Evolutionary conservation across 139 green algal genomes (phyloP).

Genomic region (Haematococcus lacustris): DNA sequence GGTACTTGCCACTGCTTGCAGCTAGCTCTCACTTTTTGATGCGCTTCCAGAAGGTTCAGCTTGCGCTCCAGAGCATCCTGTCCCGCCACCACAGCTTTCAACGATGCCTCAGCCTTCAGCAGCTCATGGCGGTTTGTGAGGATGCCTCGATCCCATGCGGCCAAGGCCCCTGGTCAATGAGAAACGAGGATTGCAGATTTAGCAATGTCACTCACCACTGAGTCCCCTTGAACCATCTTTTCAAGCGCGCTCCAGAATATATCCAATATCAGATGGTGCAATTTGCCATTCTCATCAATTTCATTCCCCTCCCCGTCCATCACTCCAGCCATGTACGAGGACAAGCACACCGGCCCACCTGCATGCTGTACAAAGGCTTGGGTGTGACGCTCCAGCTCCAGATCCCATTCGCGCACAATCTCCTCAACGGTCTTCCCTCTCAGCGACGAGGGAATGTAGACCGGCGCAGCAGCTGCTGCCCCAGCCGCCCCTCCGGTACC

Average conservation of each 20-base stretch:
- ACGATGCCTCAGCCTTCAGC: constrained; percentile 61
- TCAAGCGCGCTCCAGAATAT: not conserved
- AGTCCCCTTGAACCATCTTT: not conserved
- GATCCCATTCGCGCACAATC: constrained; percentile 40
- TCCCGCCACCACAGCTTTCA: constrained; percentile 44
- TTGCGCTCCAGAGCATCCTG: constrained; percentile 75
- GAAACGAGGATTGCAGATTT: not conserved
- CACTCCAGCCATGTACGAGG: constrained; percentile 26
- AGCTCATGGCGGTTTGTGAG: constrained; percentile 68
- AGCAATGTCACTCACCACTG: not conserved
- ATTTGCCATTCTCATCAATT: constrained; percentile 64
- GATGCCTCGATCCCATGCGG: constrained; percentile 77
- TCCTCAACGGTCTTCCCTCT: constrained; percentile 20
- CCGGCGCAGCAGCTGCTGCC: not conserved
- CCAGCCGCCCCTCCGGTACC: not conserved
- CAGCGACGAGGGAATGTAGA: constrained; percentile 2
- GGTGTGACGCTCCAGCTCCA: constrained; percentile 75
- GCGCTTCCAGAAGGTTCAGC: constrained; percentile 78
- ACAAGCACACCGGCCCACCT: not conserved
- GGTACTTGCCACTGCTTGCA: not conserved
- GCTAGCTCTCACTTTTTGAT: constrained; percentile 56
- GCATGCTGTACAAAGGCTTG: constrained; percentile 75
- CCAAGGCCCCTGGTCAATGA: constrained; percentile 40
- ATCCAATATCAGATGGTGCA: not conserved
- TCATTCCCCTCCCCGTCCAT: constrained; percentile 58